Base-by-base conservation (phyloP, 139 green algal species). In the Yamagishiella unicocca region DNA sequence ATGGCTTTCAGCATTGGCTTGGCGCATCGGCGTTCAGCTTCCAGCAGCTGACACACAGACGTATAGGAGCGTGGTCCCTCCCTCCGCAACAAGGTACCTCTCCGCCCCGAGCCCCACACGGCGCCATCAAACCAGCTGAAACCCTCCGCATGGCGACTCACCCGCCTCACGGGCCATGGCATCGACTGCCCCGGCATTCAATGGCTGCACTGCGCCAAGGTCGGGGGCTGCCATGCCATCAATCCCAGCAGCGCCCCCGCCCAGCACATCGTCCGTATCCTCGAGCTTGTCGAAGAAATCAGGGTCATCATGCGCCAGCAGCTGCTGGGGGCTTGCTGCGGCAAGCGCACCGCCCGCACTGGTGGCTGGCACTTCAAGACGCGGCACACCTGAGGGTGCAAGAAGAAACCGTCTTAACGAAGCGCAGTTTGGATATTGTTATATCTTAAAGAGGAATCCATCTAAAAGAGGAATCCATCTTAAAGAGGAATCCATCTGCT, bases 241-340 rank as follows among this genome's bases (percentile, higher is more conserved):
- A 19, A 45, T 33, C 17, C 12, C 75, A 12, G 45, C 6, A 29
- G 10, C 61, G 5, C n/a, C n/a, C n/a, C 14, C 29, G 4, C 42
- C 61, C 17, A 84, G 53, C 45, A 54, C 27, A 25, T 54, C 81
- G 25, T 79, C 81, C 3, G 4, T 55, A 7, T 84, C 81, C 62
- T 76, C 62, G 83, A 96, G 89, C 68, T 93, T 93, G 53, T 97
- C 95, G 78, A 96, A 96, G 78, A 97, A 97, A 85, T 93, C 89
- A 3, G 90, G 87, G 85, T 93, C 90, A 46, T 94, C 93, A 67
- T 91, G 88, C 7, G 40, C 27, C 46, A 71, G 61, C 29, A 85
- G 67, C 43, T 67, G 37, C 29, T 85, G 27, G 0, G 79, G 79
- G 62, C 79, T 85, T 45, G 54, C 37, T 55, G 35, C 55, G 50